Evolutionary conservation across 2,329 filamentous ascomycete genomes (phyloP).

Genomic region (Nigrospora sphaerica): DNA sequence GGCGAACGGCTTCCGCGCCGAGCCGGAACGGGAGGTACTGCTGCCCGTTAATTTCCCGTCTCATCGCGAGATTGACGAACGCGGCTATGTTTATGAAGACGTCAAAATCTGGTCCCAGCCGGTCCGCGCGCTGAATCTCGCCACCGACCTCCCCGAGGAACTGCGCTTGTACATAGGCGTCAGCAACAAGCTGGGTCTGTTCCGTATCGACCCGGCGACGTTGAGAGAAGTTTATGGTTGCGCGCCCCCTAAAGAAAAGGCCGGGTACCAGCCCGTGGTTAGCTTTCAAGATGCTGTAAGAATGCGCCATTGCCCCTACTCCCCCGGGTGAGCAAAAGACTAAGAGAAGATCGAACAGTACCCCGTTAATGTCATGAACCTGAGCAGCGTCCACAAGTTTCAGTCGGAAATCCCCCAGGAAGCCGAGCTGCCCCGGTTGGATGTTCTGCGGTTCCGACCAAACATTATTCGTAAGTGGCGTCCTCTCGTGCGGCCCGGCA

Average conservation of each 20-base stretch:
- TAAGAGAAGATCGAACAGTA: constrained; percentile 37
- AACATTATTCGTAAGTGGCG: constrained; percentile 58
- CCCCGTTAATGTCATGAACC: constrained; percentile 60
- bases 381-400: constrained; percentile 56
- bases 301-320: neutral
- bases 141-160: constrained; percentile 51
- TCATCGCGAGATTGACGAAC: constrained; percentile 45
- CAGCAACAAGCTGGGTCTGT: constrained; percentile 58
- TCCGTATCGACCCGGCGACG: constrained; percentile 55
- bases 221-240: constrained; percentile 53
- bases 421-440: constrained; percentile 41
- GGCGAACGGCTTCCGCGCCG: constrained; percentile 36
- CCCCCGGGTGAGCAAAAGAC: neutral
- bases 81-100: constrained; percentile 52
- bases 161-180: constrained; percentile 60
- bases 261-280: constrained; percentile 58
- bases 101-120: constrained; percentile 60
- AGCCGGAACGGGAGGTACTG: constrained; percentile 57
- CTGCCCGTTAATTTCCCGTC: constrained; percentile 59
- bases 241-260: constrained; percentile 49
- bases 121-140: constrained; percentile 48
- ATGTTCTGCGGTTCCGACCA: constrained; percentile 59
- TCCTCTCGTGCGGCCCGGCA: neutral
- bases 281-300: constrained; percentile 65
- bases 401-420: constrained; percentile 48